Base-by-base conservation (phyloP, 768 basidiomycete species). In the Leccinum broughii region DNA sequence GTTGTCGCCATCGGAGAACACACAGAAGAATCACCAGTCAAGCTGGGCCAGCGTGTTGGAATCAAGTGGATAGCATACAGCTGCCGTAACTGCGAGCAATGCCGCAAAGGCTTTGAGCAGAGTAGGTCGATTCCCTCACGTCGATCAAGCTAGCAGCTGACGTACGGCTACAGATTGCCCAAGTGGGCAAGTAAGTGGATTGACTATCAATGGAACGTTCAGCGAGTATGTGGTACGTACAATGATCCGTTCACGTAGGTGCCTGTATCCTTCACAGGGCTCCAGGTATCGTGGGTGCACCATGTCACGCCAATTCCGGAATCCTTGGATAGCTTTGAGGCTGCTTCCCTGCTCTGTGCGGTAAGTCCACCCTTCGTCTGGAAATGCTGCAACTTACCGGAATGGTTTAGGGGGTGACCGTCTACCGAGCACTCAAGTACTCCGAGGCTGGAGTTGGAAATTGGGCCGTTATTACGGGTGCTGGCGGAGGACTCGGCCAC, bases 381-480 rank as follows among this genome's bases (percentile, higher is more conserved):
- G 8, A 35, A 15, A 24, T 35, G 13, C 11, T 1, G 15, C 11
- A 13, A 28, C 4, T 17, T 1, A 20, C 30, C 17, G 3, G 32
- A 7, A 48, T 3, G 1, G 4, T 48, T 1, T 53, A 88, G 87
- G 91, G 90, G 51, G 78, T 95, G 22, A 95, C 93, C 3, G 90
- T 91, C 2, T 95, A 93, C 69, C 88, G 90, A 59, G 93, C 92
- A 0, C 76, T 95, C 65, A 95, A 94, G 73, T 81, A 88, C 70
- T 82, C 84, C 55, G 76, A 83, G 56, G 80, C 85, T 7, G 78
- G 74, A 30, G 81, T 85, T 8, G 89, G 92, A 32, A 85, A 95
- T 57, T 91, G 85, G 85, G 77, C 92, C 61, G 87, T 86, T 22
- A 76, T 93, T 51, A 86, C 89, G 11, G 90, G 90, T 49, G 90